These are phyloP conservation scores for Hemisphaericaspora xylanilytica DNA, from an alignment of 1,139 yeast species.

Conservation along the genomic window DNA sequence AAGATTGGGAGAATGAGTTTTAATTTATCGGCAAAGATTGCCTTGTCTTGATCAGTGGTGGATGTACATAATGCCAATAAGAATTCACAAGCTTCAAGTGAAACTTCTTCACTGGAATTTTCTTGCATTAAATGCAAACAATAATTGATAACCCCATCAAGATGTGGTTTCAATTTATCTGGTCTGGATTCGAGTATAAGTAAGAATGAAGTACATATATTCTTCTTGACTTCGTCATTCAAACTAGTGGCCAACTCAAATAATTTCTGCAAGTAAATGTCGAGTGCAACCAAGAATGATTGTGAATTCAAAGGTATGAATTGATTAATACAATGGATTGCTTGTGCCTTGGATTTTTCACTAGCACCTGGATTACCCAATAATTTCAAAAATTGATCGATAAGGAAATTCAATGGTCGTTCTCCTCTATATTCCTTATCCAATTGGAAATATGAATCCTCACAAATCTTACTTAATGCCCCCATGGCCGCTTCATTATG, in stretches of 20 bases:
- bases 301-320: conserved; percentile 70
- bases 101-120: conserved; percentile 60
- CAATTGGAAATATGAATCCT: conserved; percentile 63
- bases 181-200: conserved; percentile 73
- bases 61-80: conserved; percentile 70
- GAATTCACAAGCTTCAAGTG: conserved; percentile 92
- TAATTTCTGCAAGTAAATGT: conserved; percentile 59
- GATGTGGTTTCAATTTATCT: conserved; percentile 74
- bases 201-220: conserved; percentile 79
- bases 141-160: conserved; percentile 81
- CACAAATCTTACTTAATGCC: conserved; percentile 84
- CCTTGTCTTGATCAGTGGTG: conserved; percentile 44
- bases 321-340: conserved; percentile 74
- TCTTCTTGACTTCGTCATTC: conserved; percentile 61
- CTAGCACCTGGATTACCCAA: conserved; percentile 30
- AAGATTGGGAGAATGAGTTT: conserved; percentile 68
- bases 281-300: conserved; percentile 62
- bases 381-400: conserved; percentile 61
- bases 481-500: conserved; percentile 69
- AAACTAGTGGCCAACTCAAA: conserved; percentile 64
- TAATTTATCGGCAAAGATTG: conserved; percentile 55
- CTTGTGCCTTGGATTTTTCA: conserved; percentile 56
- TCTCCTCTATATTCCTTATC: conserved; percentile 65
- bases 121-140: conserved; percentile 77
- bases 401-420: conserved; percentile 65